Evolutionary conservation across 202 grass and related monocot genomes (phyloP), one percentile per base, ranked within the genome.

Genomic region (Carex arenaria): DNA sequence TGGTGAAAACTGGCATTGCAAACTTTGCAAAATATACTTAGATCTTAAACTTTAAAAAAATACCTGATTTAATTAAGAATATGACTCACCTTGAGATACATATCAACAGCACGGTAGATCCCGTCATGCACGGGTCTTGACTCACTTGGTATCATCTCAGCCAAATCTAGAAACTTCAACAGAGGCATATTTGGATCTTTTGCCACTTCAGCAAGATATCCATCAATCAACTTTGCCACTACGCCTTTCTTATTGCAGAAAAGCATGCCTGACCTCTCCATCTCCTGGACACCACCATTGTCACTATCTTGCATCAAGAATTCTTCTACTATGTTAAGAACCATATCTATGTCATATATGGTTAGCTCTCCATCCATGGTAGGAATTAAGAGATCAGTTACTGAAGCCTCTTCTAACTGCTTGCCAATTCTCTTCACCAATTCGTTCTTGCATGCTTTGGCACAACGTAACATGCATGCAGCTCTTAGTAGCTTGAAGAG

Each of bases 361-460:
- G 91, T 94, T 32, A 62, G 65, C 76, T 93, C 91, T 12, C 91
- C 93, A 1, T 91, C 89, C 8, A 85, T 86, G 4, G 87, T 90
- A 79, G 96, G 96, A 83, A 99, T 95, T 22, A 99, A 83, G 71
- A 99, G 88, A 92, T 95, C 96, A 14, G 85, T 85, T 51, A 95
- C 88, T 0, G 93, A 88, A 12, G 91, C 96, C 91, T 94, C 89
- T 65, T 99, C 93, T 60, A 99, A 78, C 82, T 99, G 96, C 12
- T 85, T 60, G 68, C 93, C 96, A 62, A 94, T 93, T 19, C 91
- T 88, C 86, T 94, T 95, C 74, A 93, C 88, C 20, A 99, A 89
- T 79, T 99, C 96, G 80, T 92, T 95, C 77, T 86, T 93, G 67
- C 89, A 91, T 64, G 89, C 83, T 82, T 94, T 91, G 63, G 87